phyloP scores from a whole-genome alignment of 768 basidiomycete species.

The Cyathus striatus region DNA sequence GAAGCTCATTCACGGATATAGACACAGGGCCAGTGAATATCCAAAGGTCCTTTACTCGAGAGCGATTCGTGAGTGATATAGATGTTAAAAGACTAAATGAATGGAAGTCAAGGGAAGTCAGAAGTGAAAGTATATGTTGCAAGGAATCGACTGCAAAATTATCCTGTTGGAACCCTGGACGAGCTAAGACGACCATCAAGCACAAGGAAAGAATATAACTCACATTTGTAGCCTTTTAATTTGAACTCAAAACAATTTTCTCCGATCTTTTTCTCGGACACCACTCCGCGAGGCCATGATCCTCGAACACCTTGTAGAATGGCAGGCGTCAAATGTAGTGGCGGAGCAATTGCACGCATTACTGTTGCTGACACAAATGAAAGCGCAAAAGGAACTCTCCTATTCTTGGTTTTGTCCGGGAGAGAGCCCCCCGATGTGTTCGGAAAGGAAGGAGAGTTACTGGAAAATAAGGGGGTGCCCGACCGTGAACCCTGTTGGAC shows the following conservation, averaged over 20 bases:
- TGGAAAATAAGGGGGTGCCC: constrained; percentile 27
- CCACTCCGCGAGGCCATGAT: constrained; percentile 77
- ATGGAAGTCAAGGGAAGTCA: constrained; percentile 62
- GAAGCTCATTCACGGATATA: constrained; percentile 16
- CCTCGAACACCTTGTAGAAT: constrained; percentile 75
- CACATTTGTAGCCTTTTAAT: constrained; percentile 77
- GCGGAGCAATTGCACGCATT: constrained; percentile 74
- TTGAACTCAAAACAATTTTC: constrained; percentile 76
- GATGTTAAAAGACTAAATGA: constrained; percentile 67
- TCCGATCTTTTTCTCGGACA: constrained; percentile 71
- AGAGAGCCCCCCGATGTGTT: constrained; percentile 30
- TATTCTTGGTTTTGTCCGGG: constrained; percentile 28
- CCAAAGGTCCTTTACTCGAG: constrained; percentile 75
- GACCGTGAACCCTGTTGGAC: constrained; percentile 20
- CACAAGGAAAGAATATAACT: constrained; percentile 18
- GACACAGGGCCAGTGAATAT: constrained; percentile 58
- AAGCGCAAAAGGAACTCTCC: constrained; percentile 58
- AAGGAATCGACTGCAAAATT: constrained; percentile 71
- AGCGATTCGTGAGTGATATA: constrained; percentile 64
- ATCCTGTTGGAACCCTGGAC: constrained; percentile 72
- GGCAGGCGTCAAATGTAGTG: constrained; percentile 70
- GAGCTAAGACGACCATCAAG: constrained; percentile 5
- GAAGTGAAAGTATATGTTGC: constrained; percentile 61
- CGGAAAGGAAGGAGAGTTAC: constrained; percentile 27
- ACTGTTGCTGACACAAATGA: constrained; percentile 66